phyloP scores from a whole-genome alignment of 2,329 filamentous ascomycete genomes.

The Stenocarpella maydis region DNA sequence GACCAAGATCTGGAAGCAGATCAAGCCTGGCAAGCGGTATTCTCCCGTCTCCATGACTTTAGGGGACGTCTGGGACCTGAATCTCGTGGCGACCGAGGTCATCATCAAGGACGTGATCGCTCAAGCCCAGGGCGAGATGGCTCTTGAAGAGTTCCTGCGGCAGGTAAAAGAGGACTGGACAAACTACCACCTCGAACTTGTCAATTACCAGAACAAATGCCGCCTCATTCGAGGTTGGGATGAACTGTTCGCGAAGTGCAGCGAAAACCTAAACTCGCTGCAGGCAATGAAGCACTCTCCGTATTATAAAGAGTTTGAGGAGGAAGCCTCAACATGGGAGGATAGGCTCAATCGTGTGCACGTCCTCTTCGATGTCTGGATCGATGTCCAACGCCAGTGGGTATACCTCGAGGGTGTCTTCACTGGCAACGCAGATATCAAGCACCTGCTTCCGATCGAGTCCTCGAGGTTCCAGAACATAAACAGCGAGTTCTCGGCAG shows the following conservation, averaged over 20 bases:
- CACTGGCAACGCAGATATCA: slow-evolving; percentile 98
- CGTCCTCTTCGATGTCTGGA: slow-evolving; percentile 99
- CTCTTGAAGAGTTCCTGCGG: slow-evolving; percentile 94
- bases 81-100: slow-evolving; percentile 84
- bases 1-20: slow-evolving; percentile 96
- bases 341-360: slow-evolving; percentile 98
- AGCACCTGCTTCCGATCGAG: slow-evolving; percentile 94
- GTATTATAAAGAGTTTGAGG: slow-evolving; percentile 99
- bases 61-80: slow-evolving; percentile 98
- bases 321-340: slow-evolving; percentile 96
- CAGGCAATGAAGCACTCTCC: slow-evolving; percentile 99
- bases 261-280: slow-evolving; percentile 95
- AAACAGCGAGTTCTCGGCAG: slow-evolving; percentile 97
- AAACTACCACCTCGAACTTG: slow-evolving; percentile 90
- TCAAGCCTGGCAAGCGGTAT: slow-evolving; percentile 92
- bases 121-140: slow-evolving; percentile 98
- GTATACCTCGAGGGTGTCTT: slow-evolving; percentile 99
- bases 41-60: slow-evolving; percentile 94
- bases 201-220: slow-evolving; percentile 98
- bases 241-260: slow-evolving; percentile 97
- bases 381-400: slow-evolving; percentile 99
- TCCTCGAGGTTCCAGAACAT: slow-evolving; percentile 98
- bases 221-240: slow-evolving; percentile 98
- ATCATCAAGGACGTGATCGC: slow-evolving; percentile 92
- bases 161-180: slow-evolving; percentile 97